These are phyloP conservation scores for Ustilago esculenta DNA, from an alignment of 1,284 basidiomycete genomes.

Conservation along the genomic window DNA sequence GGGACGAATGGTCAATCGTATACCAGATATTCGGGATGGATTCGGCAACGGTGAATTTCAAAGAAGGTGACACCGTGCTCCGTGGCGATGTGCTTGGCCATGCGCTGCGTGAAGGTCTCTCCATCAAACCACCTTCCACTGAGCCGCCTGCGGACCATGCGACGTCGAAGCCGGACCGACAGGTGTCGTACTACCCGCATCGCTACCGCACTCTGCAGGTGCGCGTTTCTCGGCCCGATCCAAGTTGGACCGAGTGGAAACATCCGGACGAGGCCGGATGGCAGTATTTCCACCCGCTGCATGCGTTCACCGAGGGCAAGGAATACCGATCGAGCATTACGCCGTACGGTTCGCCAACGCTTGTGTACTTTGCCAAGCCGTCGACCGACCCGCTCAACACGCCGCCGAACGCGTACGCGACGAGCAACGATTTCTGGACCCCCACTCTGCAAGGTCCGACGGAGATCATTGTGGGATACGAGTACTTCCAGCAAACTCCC, in stretches of 20 bases:
- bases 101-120: constrained; percentile 32
- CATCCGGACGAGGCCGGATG: constrained; percentile 46
- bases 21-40: constrained; percentile 58
- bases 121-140: constrained; percentile 28
- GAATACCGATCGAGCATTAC: constrained; percentile 37
- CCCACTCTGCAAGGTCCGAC: constrained; percentile 41
- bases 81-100: constrained; percentile 50
- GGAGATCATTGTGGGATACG: constrained; percentile 53
- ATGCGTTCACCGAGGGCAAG: constrained; percentile 48
- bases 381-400: constrained; percentile 31
- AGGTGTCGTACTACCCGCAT: constrained; percentile 48
- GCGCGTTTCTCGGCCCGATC: constrained; percentile 52
- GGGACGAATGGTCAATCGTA: constrained; percentile 59
- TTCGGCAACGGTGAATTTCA: constrained; percentile 7
- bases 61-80: constrained; percentile 44
- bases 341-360: constrained; percentile 49
- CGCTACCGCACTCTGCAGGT: constrained; percentile 52
- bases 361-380: constrained; percentile 51
- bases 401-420: constrained; percentile 43
- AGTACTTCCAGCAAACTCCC: constrained; percentile 54
- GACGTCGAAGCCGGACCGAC: constrained; percentile 19
- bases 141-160: constrained; percentile 52
- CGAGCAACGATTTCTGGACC: constrained; percentile 48
- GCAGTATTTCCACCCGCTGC: constrained; percentile 58
- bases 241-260: constrained; percentile 44